Evolutionary conservation across 2,329 filamentous ascomycete species (phyloP).

Genomic region (Penicillium sp.): DNA sequence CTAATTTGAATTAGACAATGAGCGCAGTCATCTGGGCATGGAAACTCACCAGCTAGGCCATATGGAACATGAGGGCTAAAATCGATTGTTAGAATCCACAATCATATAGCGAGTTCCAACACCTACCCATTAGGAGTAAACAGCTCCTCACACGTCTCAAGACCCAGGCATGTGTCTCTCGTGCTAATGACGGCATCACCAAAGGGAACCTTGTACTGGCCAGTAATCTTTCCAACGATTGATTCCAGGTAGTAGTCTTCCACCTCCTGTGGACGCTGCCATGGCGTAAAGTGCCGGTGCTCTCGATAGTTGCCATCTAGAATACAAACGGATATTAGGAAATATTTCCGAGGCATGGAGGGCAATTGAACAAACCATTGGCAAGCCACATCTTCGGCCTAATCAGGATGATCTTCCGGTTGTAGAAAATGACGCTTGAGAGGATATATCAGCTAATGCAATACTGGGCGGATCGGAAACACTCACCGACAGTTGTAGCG

Average conservation of each 20-base stretch:
- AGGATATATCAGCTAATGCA: neutral
- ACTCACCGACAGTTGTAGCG: slow-evolving; percentile 54
- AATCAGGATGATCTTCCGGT: slow-evolving; percentile 62
- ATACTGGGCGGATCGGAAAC: neutral
- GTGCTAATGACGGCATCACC: slow-evolving; percentile 60
- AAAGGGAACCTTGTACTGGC: slow-evolving; percentile 52
- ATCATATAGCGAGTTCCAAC: neutral
- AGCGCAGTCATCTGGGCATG: slow-evolving; percentile 24
- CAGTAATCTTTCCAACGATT: slow-evolving; percentile 50
- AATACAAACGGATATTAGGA: neutral
- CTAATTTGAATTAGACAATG: neutral
- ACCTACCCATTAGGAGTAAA: slow-evolving; percentile 47
- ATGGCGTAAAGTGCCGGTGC: slow-evolving; percentile 56
- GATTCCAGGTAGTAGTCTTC: slow-evolving; percentile 59
- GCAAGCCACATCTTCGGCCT: slow-evolving; percentile 64
- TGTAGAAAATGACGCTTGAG: slow-evolving; percentile 47
- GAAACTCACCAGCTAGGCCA: slow-evolving; percentile 40
- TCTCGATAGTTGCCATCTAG: slow-evolving; percentile 56
- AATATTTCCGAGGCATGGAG: neutral
- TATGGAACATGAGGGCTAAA: slow-evolving; percentile 33
- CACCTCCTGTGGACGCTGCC: slow-evolving; percentile 47
- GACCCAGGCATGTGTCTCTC: slow-evolving; percentile 54
- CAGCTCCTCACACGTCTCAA: slow-evolving; percentile 61
- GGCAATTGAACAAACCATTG: slow-evolving; percentile 38
- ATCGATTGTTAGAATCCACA: neutral